These are phyloP conservation scores for Capsicum rhomboideum DNA, from an alignment of 257 asterid species.

Conservation along the genomic window DNA sequence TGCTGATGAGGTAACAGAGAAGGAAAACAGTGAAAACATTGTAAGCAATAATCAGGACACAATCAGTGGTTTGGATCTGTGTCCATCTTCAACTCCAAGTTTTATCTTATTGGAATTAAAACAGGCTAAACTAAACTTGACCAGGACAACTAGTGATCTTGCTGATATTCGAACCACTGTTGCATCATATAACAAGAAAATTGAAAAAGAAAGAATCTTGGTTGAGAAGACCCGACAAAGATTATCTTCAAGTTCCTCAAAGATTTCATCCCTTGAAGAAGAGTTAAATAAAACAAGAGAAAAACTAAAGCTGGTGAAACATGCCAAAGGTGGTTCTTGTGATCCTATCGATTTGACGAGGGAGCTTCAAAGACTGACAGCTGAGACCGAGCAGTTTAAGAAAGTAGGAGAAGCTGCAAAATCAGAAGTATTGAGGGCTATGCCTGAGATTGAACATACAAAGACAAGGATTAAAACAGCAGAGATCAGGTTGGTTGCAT, in stretches of 20 bases:
- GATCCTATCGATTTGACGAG: constrained; percentile 35
- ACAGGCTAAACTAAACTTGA: constrained; percentile 67
- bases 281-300: constrained; percentile 48
- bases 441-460: constrained; percentile 64
- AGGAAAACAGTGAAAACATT: background rate
- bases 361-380: constrained; percentile 60
- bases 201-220: constrained; percentile 71
- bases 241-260: constrained; percentile 44
- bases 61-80: constrained; percentile 6
- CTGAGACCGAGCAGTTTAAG: constrained; percentile 64
- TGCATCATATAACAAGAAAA: constrained; percentile 55
- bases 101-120: constrained; percentile 61
- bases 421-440: constrained; percentile 43
- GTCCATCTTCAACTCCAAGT: constrained; percentile 58
- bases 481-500: constrained; percentile 63
- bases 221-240: constrained; percentile 79
- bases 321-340: constrained; percentile 14
- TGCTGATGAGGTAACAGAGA: constrained; percentile 1
- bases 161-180: constrained; percentile 71
- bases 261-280: constrained; percentile 49
- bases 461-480: constrained; percentile 56
- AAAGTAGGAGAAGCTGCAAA: constrained; percentile 61
- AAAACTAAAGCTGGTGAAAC: constrained; percentile 28
- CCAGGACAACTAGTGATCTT: constrained; percentile 60
- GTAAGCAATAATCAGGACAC: constrained; percentile 1